Evolutionary conservation across 192 early-diverging fungal genomes (phyloP), one percentile per base, ranked within the genome.

Genomic region (Geranomyces variabilis): DNA sequence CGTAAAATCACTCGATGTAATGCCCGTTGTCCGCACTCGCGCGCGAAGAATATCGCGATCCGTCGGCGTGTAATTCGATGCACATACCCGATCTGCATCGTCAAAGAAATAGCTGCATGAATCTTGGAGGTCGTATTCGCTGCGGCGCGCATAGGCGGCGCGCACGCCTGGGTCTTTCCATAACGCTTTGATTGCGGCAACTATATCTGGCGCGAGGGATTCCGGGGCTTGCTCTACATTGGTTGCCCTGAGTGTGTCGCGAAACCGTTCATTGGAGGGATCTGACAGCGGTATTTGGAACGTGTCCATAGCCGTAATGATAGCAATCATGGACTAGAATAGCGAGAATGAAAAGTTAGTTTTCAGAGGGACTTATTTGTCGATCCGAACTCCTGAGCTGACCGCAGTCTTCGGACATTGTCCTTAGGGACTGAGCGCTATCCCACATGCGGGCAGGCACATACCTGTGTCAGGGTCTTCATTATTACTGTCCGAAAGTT

Each of bases 31-130:
- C 83, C 95, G 97, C 73, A 98, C 95, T 44, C 96, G 90, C 33
- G 96, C 96, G 66, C 95, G 85, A 69, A 98, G 86, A 63, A 98
- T 93, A 79, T 98, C 96, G 82, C 97, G 96, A 76, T 98, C 94
- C 33, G 89, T 91, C 28, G 96, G 96, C 34, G 90, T 73, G 72
- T 95, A 98, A 66, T 89, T 85, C 30, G 88, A 76, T 60, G 87
- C 84, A 46, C 87, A 82, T 70, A 98, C 94, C 28, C 95, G 87
- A 22, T 91, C 90, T 43, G 96, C 92, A 21, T 90, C 82, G 71
- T 96, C 93, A 84, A 96, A 96, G 82, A 96, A 98, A 81, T 89
- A 91, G 75, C 34, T 13, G 34, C 90, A 90, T 90, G 95, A 97
- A 79, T 98, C 96, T 78, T 96, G 96, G 21, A 98, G 81, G 83